These are phyloP conservation scores for Ophiostoma himal-ulmi DNA, from an alignment of 2,329 filamentous ascomycete genomes.

Conservation along the genomic window DNA sequence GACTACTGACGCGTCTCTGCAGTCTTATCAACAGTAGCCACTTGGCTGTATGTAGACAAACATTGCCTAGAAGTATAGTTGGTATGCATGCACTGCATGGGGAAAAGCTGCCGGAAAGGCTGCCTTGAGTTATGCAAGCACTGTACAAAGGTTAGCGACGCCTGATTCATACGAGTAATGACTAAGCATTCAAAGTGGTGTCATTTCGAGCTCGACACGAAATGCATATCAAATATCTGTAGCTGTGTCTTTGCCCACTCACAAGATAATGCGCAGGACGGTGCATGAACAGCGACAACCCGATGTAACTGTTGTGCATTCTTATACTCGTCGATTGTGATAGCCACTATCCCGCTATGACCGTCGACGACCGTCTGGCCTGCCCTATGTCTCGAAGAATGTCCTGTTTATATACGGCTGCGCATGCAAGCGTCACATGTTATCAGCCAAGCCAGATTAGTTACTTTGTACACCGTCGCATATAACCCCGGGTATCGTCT, in stretches of 20 bases:
- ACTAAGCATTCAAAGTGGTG: neutral
- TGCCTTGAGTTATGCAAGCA: too few species aligned
- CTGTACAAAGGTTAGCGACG: too few species aligned
- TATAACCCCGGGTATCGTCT: neutral
- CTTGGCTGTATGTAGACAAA: neutral
- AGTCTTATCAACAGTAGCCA: neutral
- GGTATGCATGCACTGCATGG: neutral
- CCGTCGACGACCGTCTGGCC: neutral
- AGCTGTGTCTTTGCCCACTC: neutral
- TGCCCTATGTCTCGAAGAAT: neutral
- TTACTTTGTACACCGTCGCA: neutral
- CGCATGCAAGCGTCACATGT: neutral
- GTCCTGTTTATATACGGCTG: neutral
- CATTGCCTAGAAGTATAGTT: neutral
- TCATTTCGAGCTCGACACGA: neutral
- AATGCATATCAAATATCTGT: neutral
- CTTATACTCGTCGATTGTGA: conserved; percentile 1
- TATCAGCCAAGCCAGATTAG: neutral
- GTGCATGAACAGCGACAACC: neutral
- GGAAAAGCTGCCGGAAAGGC: too few species aligned
- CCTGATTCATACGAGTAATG: neutral
- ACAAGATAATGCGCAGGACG: neutral
- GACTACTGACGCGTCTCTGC: neutral
- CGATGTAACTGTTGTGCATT: conserved; percentile 5
- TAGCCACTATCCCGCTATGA: neutral